These are phyloP conservation scores for Cryptosporidium felis DNA, from an alignment of 169 alveolate species.

Conservation along the genomic window DNA sequence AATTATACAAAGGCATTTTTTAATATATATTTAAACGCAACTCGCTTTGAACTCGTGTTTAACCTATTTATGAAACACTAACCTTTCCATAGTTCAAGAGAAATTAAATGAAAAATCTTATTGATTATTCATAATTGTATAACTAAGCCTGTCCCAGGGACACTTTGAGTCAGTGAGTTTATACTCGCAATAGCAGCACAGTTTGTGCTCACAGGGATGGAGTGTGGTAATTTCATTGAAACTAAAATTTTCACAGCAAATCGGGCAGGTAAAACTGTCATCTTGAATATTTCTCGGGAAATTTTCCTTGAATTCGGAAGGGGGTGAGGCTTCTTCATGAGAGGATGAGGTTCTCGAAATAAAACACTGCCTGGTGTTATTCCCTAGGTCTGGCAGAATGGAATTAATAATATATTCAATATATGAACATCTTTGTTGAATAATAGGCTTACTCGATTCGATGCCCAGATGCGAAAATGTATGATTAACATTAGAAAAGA, in stretches of 20 bases:
- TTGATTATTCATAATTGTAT: too few species aligned
- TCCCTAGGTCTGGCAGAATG: neutral
- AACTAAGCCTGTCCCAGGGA: constrained; percentile 64
- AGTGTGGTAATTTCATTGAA: neutral
- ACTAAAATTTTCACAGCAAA: constrained; percentile 23
- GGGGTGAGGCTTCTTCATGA: neutral
- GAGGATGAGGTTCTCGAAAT: neutral
- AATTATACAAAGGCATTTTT: too few species aligned
- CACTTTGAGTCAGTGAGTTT: constrained; percentile 41
- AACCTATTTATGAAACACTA: too few species aligned
- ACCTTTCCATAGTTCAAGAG: too few species aligned
- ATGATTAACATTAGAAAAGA: neutral
- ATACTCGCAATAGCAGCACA: constrained; percentile 36
- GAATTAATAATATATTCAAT: neutral
- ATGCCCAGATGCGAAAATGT: neutral
- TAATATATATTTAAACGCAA: too few species aligned
- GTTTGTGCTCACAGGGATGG: constrained; percentile 48
- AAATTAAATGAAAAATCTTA: too few species aligned
- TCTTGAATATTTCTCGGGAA: neutral
- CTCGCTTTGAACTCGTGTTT: too few species aligned
- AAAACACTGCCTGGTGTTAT: neutral
- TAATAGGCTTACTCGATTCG: constrained; percentile 6
- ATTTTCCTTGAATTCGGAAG: neutral
- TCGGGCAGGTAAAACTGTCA: constrained; percentile 20
- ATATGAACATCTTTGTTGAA: constrained; percentile 3